These are phyloP conservation scores for Circinella umbellata DNA, from an alignment of 371 early-diverging fungal species.

Conservation along the genomic window DNA sequence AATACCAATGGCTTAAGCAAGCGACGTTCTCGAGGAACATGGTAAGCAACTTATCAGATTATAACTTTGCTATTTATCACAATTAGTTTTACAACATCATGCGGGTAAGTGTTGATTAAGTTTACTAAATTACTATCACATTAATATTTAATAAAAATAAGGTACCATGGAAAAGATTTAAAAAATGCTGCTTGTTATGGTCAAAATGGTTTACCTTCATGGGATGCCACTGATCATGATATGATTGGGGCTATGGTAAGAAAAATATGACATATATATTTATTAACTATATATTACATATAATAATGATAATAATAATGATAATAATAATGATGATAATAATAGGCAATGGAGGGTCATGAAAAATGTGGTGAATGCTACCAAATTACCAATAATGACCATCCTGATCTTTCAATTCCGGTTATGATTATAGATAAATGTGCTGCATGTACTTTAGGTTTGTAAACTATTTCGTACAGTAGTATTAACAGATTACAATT, in stretches of 20 bases:
- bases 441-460: slow-evolving; percentile 37
- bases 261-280: neutral
- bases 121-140: neutral
- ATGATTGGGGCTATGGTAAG: slow-evolving; percentile 58
- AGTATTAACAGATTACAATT: neutral
- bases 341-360: slow-evolving; percentile 48
- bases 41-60: neutral
- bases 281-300: neutral
- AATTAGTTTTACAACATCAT: too few species aligned
- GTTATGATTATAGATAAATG: slow-evolving; percentile 57
- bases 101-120: too few species aligned
- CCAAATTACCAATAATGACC: slow-evolving; percentile 47
- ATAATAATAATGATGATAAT: too few species aligned
- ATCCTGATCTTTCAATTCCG: slow-evolving; percentile 34
- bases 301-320: neutral
- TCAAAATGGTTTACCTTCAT: slow-evolving; percentile 46
- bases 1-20: neutral
- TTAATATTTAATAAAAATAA: slow-evolving; percentile 8
- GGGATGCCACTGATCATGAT: slow-evolving; percentile 39
- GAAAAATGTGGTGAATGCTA: slow-evolving; percentile 56
- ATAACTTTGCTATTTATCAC: too few species aligned
- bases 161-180: slow-evolving; percentile 52
- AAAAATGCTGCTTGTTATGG: slow-evolving; percentile 56
- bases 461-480: neutral
- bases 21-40: slow-evolving; percentile 2